Base-by-base conservation (phyloP, 345 rosid species). In the Boechera divaricarpa region DNA sequence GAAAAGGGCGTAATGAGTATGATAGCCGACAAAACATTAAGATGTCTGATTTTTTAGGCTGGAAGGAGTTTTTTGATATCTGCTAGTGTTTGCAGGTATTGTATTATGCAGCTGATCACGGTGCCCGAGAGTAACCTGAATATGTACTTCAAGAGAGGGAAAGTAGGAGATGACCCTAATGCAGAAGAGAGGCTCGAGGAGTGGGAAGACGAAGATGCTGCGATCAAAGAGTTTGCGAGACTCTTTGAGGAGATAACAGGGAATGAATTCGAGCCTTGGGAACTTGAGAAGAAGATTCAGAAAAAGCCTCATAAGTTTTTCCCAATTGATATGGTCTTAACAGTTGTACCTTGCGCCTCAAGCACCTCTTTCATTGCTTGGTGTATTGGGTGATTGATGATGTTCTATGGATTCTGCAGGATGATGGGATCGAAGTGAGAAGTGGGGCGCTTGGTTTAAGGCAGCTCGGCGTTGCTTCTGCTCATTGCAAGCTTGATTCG, bases 211-310 rank as follows among this genome's bases (percentile, higher is more conserved):
- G 86, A 67, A 10, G 82, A 83, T 4, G 67, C 48, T 60, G 97
- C 94, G 4, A 67, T 94, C 18, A 85, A 83, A 78, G 94, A 91
- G 80, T 91, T 90, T 28, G 83, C 73, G 0, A 86, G 80, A 77
- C 84, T 88, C 3, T 90, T 90, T 35, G 90, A 91, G 76, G 93
- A 87, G 51, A 55, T 86, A n/a, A 90, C 94, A 7, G 90, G 94
- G 9, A 91, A 91, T 57, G 90, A 90, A 49, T 94, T 94, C 16
- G 89, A 83, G 80, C 91, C 90, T 3, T 91, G 94, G 94, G 98
- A 94, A 63, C 84, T 87, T 72, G 91, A 91, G 69, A 88, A 88
- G 81, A 88, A 83, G 77, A 83, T 91, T 54, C 82, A 88, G 59
- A 94, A 94, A 81, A 90, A 87, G 75, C 83, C 82, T 7, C 72